Base-by-base conservation (phyloP, 345 rosid genomes). In the Crucihimalaya himalaica region DNA sequence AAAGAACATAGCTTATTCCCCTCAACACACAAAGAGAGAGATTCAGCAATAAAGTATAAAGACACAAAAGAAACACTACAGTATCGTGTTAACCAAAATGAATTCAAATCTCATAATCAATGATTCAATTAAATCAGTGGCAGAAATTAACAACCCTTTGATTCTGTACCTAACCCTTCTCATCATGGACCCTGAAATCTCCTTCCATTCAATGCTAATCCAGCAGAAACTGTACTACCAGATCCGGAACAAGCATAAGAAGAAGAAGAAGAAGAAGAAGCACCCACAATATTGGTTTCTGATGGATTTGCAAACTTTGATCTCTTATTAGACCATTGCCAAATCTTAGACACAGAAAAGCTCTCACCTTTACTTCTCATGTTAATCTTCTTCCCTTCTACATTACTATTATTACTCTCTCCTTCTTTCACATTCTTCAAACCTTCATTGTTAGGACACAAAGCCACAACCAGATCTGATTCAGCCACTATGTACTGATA, bases 291-390 rank as follows among this genome's bases (percentile, higher is more conserved):
- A 28, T 72, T 81, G 12, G 83, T 56, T 48, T 80, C 86, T 31
- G 85, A 78, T 32, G 83, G 74, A 79, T 66, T 81, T 45, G 79
- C 74, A 68, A 80, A 75, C 68, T 82, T 86, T 45, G 81, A 87
- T 78, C 90, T 89, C 78, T 74, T 89, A 51, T 72, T 71, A 43
- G 97, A 89, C 97, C 97, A 91, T 65, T 87, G 89, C 97, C 97
- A 91, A 61, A 87, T 85, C 86, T 91, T 91, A 16, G 97, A 93
- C 71, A 93, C 93, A 63, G 98, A 93, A 71, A 88, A 88, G 92
- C 98, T 93, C 68, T 93, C 98, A 37, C 96, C 93, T 84, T 84
- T 90, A 78, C 85, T 93, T 58, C 85, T 80, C 72, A 81, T 68
- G 79, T 85, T 83, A 9, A 93, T 83, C 85, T 84, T 93, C 86